Evolutionary conservation across 1,284 basidiomycete genomes (phyloP).

Genomic region (Microbotryum saponariae): DNA sequence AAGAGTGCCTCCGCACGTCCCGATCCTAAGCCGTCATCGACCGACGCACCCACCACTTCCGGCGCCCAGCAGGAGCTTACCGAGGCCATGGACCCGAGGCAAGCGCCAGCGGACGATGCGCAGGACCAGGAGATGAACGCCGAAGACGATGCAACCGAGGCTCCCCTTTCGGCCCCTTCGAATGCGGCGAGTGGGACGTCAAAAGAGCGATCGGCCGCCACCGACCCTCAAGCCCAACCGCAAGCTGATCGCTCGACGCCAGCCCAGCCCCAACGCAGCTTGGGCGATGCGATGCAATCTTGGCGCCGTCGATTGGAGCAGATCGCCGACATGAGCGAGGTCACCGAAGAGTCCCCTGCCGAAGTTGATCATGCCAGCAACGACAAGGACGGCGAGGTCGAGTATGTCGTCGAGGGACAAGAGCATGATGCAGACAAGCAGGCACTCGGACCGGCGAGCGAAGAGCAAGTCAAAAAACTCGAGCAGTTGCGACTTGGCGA

Average conservation of each 20-base stretch:
- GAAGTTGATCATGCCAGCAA: constrained; percentile 44
- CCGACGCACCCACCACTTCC: constrained; percentile 34
- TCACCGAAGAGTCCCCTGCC: constrained; percentile 39
- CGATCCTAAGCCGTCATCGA: constrained; percentile 45
- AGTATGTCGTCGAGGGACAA: constrained; percentile 69
- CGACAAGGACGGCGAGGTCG: constrained; percentile 49
- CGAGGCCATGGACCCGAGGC: constrained; percentile 11
- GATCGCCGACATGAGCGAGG: constrained; percentile 56
- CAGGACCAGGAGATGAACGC: constrained; percentile 14
- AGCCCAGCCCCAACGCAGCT: constrained; percentile 49
- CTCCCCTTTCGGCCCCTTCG: constrained; percentile 15
- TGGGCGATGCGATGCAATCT: constrained; percentile 79
- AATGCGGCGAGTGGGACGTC: constrained; percentile 19
- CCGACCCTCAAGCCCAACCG: constrained; percentile 16
- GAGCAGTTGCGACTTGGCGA: constrained; percentile 70
- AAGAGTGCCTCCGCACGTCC: constrained; percentile 37
- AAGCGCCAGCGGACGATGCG: constrained; percentile 5
- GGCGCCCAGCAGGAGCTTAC: constrained; percentile 8
- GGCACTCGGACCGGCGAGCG: constrained; percentile 76
- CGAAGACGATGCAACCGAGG: constrained; percentile 19
- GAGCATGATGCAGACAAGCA: constrained; percentile 71
- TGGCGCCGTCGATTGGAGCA: constrained; percentile 77
- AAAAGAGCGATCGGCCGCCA: constrained; percentile 19
- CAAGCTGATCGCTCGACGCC: constrained; percentile 8
- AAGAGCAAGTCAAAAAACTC: constrained; percentile 74